These are phyloP conservation scores for Calonectria fujianensis DNA, from an alignment of 2,329 filamentous ascomycete genomes.

Conservation along the genomic window DNA sequence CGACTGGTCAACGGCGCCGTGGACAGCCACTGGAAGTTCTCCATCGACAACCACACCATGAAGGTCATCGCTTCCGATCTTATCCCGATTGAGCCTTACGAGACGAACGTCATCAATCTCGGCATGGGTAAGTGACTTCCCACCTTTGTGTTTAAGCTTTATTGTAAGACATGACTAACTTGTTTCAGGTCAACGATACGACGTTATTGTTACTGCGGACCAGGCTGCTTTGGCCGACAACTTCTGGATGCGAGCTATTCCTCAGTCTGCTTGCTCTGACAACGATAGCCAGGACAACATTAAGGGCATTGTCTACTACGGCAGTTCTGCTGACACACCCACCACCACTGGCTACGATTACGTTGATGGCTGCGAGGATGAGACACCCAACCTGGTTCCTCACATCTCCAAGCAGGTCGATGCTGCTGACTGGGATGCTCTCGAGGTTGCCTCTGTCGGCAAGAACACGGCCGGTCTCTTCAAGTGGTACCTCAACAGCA, in stretches of 20 bases:
- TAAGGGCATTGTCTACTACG: conserved; percentile 69
- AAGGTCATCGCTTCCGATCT: conserved; percentile 75
- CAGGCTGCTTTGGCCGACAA: conserved; percentile 54
- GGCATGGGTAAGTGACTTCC: conserved; percentile 41
- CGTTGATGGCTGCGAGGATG: conserved; percentile 59
- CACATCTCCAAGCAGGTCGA: conserved; percentile 59
- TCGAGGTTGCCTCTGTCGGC: conserved; percentile 52
- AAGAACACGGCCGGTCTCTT: conserved; percentile 58
- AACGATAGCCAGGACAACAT: conserved; percentile 66
- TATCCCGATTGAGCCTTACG: conserved; percentile 74
- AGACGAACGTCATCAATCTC: conserved; percentile 60
- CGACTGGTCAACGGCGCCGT: conserved; percentile 69
- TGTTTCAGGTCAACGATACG: conserved; percentile 69
- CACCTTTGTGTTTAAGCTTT: background rate
- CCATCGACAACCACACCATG: conserved; percentile 74
- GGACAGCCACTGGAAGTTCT: conserved; percentile 68
- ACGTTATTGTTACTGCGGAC: conserved; percentile 67
- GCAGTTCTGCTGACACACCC: conserved; percentile 47
- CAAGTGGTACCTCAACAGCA: conserved; percentile 65
- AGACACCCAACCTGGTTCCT: conserved; percentile 60
- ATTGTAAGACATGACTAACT: conserved; percentile 56
- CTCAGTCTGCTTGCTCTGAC: conserved; percentile 63
- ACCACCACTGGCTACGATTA: conserved; percentile 42
- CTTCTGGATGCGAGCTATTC: conserved; percentile 70
- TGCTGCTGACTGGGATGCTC: conserved; percentile 51